These are phyloP conservation scores for Pseudohyphozyma bogoriensis DNA, from an alignment of 768 basidiomycete genomes.

Conservation along the genomic window DNA sequence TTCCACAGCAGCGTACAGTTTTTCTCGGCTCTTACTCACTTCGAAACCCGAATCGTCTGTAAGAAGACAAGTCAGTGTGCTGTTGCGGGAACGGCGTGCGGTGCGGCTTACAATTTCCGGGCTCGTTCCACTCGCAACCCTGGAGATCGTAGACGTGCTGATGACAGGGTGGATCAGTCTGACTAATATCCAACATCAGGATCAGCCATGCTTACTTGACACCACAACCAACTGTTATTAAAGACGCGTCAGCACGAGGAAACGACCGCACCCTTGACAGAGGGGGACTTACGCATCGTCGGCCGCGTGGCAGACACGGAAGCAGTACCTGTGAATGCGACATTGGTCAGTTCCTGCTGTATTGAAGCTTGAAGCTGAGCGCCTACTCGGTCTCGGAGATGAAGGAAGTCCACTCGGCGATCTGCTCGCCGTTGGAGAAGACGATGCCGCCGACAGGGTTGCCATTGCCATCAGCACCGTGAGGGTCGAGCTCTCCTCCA, in stretches of 20 bases:
- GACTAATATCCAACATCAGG: slow-evolving; percentile 28
- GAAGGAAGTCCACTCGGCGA: slow-evolving; percentile 28
- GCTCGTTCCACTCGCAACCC: slow-evolving; percentile 33
- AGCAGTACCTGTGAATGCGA: slow-evolving; percentile 42
- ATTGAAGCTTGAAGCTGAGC: slow-evolving; percentile 33
- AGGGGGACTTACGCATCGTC: no score
- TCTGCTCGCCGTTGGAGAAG: slow-evolving; percentile 41
- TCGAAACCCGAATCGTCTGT: not conserved
- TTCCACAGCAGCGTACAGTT: not conserved
- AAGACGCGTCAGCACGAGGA: no score
- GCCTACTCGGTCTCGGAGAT: not conserved
- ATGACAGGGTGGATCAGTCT: not conserved
- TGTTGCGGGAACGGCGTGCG: slow-evolving; percentile 35
- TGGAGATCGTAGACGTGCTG: not conserved
- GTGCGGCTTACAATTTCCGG: slow-evolving; percentile 38
- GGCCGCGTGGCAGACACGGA: slow-evolving; percentile 39
- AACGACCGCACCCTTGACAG: no score
- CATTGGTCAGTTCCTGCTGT: no score
- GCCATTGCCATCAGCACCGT: slow-evolving; percentile 42
- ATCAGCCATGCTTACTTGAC: slow-evolving; percentile 43
- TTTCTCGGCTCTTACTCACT: not conserved
- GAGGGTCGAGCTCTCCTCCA: slow-evolving; percentile 45
- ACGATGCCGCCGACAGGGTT: slow-evolving; percentile 42
- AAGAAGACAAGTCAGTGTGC: not conserved
- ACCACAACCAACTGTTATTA: slow-evolving; percentile 37